Evolutionary conservation across 2,329 filamentous ascomycete species (phyloP), one percentile per base, ranked within the genome.

Genomic region (Fusarium lyarnte): DNA sequence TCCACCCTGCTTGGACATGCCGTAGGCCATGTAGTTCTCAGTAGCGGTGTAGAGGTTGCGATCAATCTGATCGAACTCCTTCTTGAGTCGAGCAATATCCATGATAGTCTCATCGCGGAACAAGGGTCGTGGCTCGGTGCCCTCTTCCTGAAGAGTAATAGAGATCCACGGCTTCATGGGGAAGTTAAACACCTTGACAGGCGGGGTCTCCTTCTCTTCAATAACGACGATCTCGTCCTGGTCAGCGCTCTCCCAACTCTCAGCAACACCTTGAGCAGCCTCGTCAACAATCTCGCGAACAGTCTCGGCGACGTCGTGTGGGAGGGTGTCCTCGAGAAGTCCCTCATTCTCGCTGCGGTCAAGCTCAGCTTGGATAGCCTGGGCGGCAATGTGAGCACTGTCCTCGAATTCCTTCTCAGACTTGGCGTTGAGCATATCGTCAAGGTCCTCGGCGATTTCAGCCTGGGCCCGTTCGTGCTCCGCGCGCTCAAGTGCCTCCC

Each of bases 51-150:
- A 95, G 36, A 99, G 88, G 71, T 95, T 97, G 73, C 97, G 93
- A 79, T 99, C 96, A 70, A 98, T 92, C 83, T 98, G 96, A 79
- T 99, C 96, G 77, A 98, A 98, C 9, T 97, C 94, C 84, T 98
- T 98, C 87, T 97, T 97, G 72, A 98, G 87, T 64, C 94, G 90
- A 57, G 96, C 95, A 79, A 99, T 96, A 76, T 97, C 94, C 86
- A 97, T 93, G 76, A 97, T 91, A 46, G 92, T 89, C 74, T 95
- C 92, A 63, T 94, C 90, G 41, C 92, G 91, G 81, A 98, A 91
- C 55, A 87, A 83, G 7, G 91, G 87, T 21, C 89, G 87, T 31
- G 86, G 81, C 65, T 90, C 85, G 19, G 87, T 82, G 66, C 87
- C 82, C 68, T 86, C 82, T 72, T 88, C 84, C 79, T 90, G 86